Conservation (phyloP, 2,329 filamentous ascomycete genomes). For the Phoma sp. region DNA sequence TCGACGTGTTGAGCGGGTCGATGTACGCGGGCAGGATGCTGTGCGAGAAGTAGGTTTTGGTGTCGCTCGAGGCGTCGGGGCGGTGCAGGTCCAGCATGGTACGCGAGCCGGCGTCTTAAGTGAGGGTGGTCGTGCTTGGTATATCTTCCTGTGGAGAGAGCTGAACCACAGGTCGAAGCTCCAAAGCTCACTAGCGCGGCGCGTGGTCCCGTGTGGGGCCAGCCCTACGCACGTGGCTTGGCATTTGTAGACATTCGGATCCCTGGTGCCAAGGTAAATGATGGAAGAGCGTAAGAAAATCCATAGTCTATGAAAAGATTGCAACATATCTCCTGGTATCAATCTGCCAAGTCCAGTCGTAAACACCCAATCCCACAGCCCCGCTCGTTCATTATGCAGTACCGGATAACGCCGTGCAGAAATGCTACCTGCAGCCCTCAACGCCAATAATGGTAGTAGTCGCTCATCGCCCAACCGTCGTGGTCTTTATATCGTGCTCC, state of each 20-base stretch:
- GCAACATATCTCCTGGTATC: conserved; percentile 1
- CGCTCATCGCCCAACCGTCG: background rate
- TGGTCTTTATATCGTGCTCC: background rate
- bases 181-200: conserved; percentile 7
- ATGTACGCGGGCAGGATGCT: conserved; percentile 70
- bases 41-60: conserved; percentile 78
- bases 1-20: conserved; percentile 61
- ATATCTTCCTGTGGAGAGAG: too few relatives aligned
- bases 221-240: background rate
- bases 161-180: background rate
- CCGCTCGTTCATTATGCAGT: background rate
- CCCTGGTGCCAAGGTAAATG: too few relatives aligned
- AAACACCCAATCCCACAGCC: background rate
- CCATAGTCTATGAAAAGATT: background rate
- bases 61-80: conserved; percentile 42
- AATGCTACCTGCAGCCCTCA: background rate
- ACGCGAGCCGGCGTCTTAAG: background rate
- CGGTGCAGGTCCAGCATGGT: conserved; percentile 45
- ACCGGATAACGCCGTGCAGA: background rate
- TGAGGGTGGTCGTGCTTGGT: background rate
- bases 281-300: too few relatives aligned
- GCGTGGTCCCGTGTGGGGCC: background rate
- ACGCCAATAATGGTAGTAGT: conserved; percentile 1
- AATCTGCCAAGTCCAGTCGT: background rate
- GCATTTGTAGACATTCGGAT: too few relatives aligned